These are phyloP conservation scores for Leccinum imitatum DNA, from an alignment of 768 basidiomycete genomes.

Conservation along the genomic window DNA sequence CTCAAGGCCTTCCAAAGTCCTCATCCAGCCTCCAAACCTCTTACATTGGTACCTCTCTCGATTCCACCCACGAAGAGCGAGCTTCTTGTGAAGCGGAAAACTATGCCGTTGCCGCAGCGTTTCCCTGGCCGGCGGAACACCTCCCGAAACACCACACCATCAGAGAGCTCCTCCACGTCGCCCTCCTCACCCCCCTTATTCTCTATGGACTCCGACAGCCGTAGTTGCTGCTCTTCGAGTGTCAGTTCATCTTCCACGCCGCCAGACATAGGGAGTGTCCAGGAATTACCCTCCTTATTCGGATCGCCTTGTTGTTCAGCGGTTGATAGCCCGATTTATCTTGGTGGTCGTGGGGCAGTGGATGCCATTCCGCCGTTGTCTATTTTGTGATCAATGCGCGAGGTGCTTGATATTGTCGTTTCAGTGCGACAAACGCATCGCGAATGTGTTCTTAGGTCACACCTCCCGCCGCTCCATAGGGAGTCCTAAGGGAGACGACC, in stretches of 20 bases:
- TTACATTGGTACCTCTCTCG: slow-evolving; percentile 12
- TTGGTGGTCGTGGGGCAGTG: background rate
- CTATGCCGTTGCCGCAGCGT: slow-evolving; percentile 7
- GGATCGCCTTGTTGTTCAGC: background rate
- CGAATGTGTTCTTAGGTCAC: too few species aligned
- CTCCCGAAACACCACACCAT: slow-evolving; percentile 3
- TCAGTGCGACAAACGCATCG: background rate
- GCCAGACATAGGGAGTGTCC: background rate
- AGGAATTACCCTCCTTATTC: background rate
- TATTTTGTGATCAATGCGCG: background rate
- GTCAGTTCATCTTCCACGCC: slow-evolving; percentile 1
- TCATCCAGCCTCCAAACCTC: background rate
- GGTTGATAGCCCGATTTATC: background rate
- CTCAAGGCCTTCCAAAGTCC: slow-evolving; percentile 5
- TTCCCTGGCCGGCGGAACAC: background rate
- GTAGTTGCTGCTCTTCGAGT: slow-evolving; percentile 6
- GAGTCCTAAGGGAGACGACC: background rate
- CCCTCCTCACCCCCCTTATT: slow-evolving; percentile 4
- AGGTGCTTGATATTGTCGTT: background rate
- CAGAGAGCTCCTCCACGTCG: slow-evolving; percentile 10
- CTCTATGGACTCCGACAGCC: background rate
- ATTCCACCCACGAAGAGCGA: background rate
- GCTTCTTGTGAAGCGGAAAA: slow-evolving; percentile 1
- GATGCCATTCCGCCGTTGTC: background rate
- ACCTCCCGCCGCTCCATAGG: background rate